phyloP scores from a whole-genome alignment of 1,284 basidiomycete genomes.

The Microbotryum intermedium region DNA sequence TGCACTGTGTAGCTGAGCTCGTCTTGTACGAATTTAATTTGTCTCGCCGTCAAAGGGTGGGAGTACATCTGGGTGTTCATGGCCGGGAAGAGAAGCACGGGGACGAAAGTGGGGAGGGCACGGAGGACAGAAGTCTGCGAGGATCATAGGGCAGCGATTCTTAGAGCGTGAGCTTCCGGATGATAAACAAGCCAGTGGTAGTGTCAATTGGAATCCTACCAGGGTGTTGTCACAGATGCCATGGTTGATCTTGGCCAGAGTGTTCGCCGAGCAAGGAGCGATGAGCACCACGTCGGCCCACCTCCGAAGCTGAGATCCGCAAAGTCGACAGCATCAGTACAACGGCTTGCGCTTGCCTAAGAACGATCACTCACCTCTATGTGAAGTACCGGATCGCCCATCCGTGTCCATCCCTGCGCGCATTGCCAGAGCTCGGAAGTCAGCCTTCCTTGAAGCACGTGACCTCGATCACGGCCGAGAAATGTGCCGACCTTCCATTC shows the following conservation, averaged over 20 bases:
- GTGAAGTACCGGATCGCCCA: conserved; percentile 89
- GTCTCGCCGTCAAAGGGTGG: conserved; percentile 81
- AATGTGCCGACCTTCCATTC: conserved; percentile 72
- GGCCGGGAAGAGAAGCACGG: conserved; percentile 81
- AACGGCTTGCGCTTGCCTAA: not conserved
- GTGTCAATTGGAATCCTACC: conserved; percentile 47
- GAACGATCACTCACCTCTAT: conserved; percentile 54
- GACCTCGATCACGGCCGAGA: too few species aligned
- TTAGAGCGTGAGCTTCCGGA: not conserved
- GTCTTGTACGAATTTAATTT: conserved; percentile 61
- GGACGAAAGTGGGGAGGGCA: conserved; percentile 55
- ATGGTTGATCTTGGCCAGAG: conserved; percentile 79
- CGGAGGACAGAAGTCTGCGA: conserved; percentile 77
- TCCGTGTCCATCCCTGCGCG: conserved; percentile 50
- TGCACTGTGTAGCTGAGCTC: conserved; percentile 68
- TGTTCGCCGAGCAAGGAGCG: conserved; percentile 92
- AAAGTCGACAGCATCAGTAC: not conserved
- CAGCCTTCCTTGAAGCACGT: too few species aligned
- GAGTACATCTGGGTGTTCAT: conserved; percentile 99
- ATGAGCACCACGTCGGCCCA: conserved; percentile 95
- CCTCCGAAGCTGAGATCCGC: conserved; percentile 54
- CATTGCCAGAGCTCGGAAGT: not conserved
- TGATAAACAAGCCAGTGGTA: not conserved
- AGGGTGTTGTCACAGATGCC: conserved; percentile 85
- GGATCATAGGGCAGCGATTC: not conserved